Base-by-base conservation (phyloP, 345 rosid species). In the Reutealis trisperma region DNA sequence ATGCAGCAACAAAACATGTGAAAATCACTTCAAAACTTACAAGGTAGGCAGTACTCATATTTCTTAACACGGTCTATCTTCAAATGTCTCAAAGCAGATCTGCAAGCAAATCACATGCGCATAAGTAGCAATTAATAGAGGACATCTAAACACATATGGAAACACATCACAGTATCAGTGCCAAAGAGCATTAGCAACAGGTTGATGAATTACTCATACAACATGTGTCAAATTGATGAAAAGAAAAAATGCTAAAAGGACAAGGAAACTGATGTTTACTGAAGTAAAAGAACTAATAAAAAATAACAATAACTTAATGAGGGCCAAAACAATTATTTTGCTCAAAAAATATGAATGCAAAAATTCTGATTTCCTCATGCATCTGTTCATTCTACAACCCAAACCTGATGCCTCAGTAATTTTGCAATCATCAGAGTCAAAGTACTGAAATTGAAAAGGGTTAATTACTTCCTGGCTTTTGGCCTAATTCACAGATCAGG, bases 41-140 rank as follows among this genome's bases (percentile, higher is more conserved):
- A 94, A 75, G 99, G 99, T 73, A 96, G 79, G 87, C 97, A 92
- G 77, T 96, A 96, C 81, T 94, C 98, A 34, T 85, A 96, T 87
- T 91, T 89, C 89, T 96, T 96, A 76, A 96, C 61, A 3, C 87
- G 94, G 10, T 94, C 99, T 83, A 89, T 83, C 88, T 96, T 96
- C 90, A 96, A 76, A 75, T 86, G 97, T 82, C 87, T 92, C 83
- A 96, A 83, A 88, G 99, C 97, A 82, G 91, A 76, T 87, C 99
- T 96, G 88, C 88, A 86, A 72, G 74, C 51, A 75, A 74, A 18
- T 72, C 69, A 84, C 67, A 61, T 63, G 66, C 58, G 51, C 1
- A 45, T 62, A 41, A 64, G 70, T n/a, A 47, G 5, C 12, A 51
- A 76, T 55, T 44, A 41, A 32, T 42, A 8, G 54, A 5, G 15